These are phyloP conservation scores for Mangifera indica DNA, from an alignment of 345 rosid genomes.

Conservation along the genomic window DNA sequence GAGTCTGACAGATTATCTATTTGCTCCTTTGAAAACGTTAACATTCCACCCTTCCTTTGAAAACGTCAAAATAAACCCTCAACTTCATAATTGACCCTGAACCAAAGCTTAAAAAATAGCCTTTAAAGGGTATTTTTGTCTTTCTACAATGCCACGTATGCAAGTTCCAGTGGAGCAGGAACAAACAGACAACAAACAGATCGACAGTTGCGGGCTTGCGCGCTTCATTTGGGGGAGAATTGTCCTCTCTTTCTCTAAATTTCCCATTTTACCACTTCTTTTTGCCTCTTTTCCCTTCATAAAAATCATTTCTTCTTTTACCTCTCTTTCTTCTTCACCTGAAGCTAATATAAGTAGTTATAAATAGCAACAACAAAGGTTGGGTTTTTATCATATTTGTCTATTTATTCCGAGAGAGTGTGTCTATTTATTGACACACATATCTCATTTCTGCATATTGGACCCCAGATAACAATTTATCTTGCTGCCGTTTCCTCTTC, in stretches of 20 bases:
- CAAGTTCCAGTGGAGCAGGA: neutral
- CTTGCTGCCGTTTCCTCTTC: slow-evolving; percentile 4
- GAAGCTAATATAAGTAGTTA: slow-evolving; percentile 12
- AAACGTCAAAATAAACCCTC: slow-evolving; percentile 10
- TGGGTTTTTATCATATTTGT: slow-evolving; percentile 4
- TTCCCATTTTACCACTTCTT: slow-evolving; percentile 4
- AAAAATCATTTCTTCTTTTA: no score
- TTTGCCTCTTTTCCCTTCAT: neutral
- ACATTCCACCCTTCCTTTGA: neutral
- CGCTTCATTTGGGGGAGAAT: slow-evolving; percentile 24
- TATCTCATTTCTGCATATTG: slow-evolving; percentile 15
- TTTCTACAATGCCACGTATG: slow-evolving; percentile 31
- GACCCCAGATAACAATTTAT: slow-evolving; percentile 12
- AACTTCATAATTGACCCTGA: neutral
- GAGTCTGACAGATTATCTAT: slow-evolving; percentile 33
- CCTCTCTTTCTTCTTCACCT: neutral
- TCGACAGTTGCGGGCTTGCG: slow-evolving; percentile 27
- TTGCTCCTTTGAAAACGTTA: slow-evolving; percentile 3
- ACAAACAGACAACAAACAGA: slow-evolving; percentile 13
- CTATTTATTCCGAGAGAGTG: no score
- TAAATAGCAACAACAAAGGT: slow-evolving; percentile 11
- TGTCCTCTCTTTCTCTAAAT: slow-evolving; percentile 9
- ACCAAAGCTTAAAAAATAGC: neutral
- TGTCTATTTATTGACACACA: neutral
- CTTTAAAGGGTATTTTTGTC: slow-evolving; percentile 12